Base-by-base conservation (phyloP, 805 yeast genomes). In the Yarrowia sp. region DNA sequence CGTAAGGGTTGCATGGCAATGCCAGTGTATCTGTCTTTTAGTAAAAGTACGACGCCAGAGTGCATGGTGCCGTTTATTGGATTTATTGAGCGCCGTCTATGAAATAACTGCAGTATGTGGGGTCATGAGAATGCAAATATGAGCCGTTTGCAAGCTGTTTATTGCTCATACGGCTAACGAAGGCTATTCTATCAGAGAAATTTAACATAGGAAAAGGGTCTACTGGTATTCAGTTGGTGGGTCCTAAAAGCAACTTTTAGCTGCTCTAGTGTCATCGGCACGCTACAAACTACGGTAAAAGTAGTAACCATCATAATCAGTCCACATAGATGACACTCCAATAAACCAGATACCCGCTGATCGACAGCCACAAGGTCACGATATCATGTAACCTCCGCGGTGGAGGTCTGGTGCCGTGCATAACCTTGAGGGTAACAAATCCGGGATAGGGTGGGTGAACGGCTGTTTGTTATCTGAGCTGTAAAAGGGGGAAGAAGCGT, bases 1-100 rank as follows among this genome's bases (percentile, higher is more conserved):
- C 41, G 55, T 48, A 48, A 48, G 55, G 55, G 55, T 35, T 48
- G 55, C 55, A 48, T 48, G 41, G 31, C 8, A 32, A 33, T 48
- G 55, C 22, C 53, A 13, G 31, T 48, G 31, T 4, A 33, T 35
- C 41, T 48, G 32, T 11, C n/a, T 15, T 33, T 14, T 17, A 11
- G 28, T 0, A 32, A 33, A 33, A 15, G 39, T 28, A 33, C 28
- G 28, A 22, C 28, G 28, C 28, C 28, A 22, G n/a, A n/a, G 28
- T 22, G 28, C 28, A n/a, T n/a, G n/a, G 28, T 22, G 28, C 28
- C 28, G 28, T 22, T 22, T 22, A 22, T 22, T 22, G 5, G 28
- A 22, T 15, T 14, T 22, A 33, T 31, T 13, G 55, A n/a, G 41
- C 13, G 55, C 55, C 55, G 55, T 35, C 4, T 35, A 33, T 31